Evolutionary conservation across 1,284 basidiomycete species (phyloP).

Genomic region (Tremellales sp.): DNA sequence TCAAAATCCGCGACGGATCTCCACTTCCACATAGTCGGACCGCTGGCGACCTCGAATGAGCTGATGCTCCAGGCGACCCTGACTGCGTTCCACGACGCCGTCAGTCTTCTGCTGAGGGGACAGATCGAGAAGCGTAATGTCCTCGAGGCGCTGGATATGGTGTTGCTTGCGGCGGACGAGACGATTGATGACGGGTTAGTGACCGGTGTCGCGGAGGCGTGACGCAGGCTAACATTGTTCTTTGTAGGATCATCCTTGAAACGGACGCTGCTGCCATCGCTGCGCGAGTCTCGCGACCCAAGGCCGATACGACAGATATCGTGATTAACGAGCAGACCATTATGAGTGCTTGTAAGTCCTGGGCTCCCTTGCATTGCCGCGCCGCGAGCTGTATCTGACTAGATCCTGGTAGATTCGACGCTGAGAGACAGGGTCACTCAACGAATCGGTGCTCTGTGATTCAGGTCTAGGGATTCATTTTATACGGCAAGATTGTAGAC

Average conservation of each 20-base stretch:
- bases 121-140: slow-evolving; percentile 94
- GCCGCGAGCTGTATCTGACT: not conserved
- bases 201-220: not conserved
- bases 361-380: not conserved
- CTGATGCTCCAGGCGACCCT: slow-evolving; percentile 88
- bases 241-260: slow-evolving; percentile 84
- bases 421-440: slow-evolving; percentile 75
- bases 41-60: slow-evolving; percentile 81
- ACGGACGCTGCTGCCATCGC: slow-evolving; percentile 94
- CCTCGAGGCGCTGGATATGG: slow-evolving; percentile 90
- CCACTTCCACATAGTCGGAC: slow-evolving; percentile 89
- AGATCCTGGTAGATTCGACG: slow-evolving; percentile 59
- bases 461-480: too few relatives aligned
- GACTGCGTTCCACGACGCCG: slow-evolving; percentile 78
- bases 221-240: slow-evolving; percentile 2
- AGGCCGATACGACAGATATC: slow-evolving; percentile 90
- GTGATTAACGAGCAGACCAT: slow-evolving; percentile 98
- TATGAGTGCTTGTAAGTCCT: slow-evolving; percentile 64
- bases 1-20: slow-evolving; percentile 94
- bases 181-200: slow-evolving; percentile 95
- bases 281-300: slow-evolving; percentile 86
- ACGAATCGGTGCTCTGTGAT: slow-evolving; percentile 58
- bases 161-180: slow-evolving; percentile 91
- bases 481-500: too few relatives aligned
- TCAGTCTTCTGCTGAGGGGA: slow-evolving; percentile 79